A percentile compares a stretch with the other conserved stretches of the same genome.
These are phyloP conservation scores for Salicornia ramosissima DNA, from an alignment of 148 eudicot species.

Conservation along the genomic window DNA sequence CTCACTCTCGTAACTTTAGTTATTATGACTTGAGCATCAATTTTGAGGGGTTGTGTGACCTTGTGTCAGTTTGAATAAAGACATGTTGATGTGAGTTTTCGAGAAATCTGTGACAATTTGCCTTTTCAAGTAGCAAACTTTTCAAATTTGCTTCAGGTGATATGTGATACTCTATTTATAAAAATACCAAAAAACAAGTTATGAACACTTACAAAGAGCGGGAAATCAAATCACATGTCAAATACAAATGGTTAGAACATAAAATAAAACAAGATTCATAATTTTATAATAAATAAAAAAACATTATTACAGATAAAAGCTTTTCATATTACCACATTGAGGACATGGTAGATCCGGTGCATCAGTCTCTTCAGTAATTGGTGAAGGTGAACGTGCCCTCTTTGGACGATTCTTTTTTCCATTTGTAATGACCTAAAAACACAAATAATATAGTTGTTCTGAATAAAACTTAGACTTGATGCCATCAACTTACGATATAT, in stretches of 20 bases:
- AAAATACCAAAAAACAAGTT: too few relatives aligned
- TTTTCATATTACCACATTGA: constrained; percentile 71
- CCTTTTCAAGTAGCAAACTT: too few relatives aligned
- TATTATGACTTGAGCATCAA: too few relatives aligned
- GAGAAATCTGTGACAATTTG: too few relatives aligned
- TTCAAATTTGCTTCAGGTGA: too few relatives aligned
- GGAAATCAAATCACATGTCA: neutral
- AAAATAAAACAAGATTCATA: too few relatives aligned
- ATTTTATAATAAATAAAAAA: too few relatives aligned
- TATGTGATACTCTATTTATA: too few relatives aligned
- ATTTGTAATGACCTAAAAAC: constrained; percentile 46
- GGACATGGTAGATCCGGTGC: constrained; percentile 52
- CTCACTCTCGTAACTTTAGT: too few relatives aligned
- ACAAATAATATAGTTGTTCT: neutral
- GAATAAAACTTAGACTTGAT: neutral
- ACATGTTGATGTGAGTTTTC: too few relatives aligned
- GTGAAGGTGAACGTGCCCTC: constrained; percentile 46
- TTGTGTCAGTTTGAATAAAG: too few relatives aligned
- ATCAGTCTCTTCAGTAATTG: constrained; percentile 31
- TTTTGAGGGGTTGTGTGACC: too few relatives aligned
- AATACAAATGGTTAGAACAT: neutral
- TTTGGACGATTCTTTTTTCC: constrained; percentile 48
- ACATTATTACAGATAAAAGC: neutral
- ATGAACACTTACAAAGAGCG: neutral
- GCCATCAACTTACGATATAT: neutral